Evolutionary conservation across 148 eudicot species (phyloP).

Genomic region (Chenopodium formosanum): DNA sequence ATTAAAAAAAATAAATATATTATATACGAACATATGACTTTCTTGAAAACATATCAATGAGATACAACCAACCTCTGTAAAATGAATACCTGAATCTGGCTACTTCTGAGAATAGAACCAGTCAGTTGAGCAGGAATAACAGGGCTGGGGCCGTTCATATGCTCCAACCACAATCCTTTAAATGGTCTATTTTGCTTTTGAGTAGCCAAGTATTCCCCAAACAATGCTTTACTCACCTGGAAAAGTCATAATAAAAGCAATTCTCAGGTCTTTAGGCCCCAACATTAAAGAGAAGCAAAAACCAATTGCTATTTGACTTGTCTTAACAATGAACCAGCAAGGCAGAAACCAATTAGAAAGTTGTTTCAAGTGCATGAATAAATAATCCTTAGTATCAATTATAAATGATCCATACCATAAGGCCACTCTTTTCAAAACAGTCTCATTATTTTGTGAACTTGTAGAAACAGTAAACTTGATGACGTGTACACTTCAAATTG

Average conservation of each 20-base stretch:
- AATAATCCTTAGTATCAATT: too few species aligned
- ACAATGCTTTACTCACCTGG: conserved; percentile 91
- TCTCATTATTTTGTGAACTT: too few species aligned
- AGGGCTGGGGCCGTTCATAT: conserved; percentile 76
- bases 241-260: conserved; percentile 8
- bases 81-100: conserved; percentile 59
- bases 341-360: neutral
- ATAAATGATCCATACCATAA: too few species aligned
- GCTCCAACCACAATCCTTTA: conserved; percentile 88
- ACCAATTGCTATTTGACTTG: neutral
- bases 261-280: conserved; percentile 1
- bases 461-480: too few species aligned
- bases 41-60: neutral
- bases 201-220: conserved; percentile 55
- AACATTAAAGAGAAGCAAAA: neutral
- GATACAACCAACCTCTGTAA: conserved; percentile 1
- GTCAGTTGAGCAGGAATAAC: conserved; percentile 45
- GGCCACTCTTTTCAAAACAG: too few species aligned
- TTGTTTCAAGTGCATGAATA: neutral
- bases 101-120: too few species aligned
- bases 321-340: neutral
- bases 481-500: too few species aligned
- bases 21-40: neutral
- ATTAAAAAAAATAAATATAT: neutral
- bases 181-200: conserved; percentile 68